phyloP scores from a whole-genome alignment of 2,329 filamentous ascomycete species.

The Botrytis aclada region DNA sequence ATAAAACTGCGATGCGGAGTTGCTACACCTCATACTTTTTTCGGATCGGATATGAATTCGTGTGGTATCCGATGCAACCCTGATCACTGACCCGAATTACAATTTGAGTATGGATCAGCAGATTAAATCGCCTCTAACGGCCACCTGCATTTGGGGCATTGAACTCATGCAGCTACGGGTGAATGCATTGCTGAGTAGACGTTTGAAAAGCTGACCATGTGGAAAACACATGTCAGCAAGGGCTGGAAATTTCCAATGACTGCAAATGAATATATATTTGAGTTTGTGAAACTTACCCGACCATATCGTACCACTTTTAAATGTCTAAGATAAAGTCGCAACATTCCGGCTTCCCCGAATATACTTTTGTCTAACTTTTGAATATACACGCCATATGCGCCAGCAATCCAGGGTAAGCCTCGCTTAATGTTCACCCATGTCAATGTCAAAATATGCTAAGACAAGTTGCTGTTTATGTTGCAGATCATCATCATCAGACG shows the following conservation, averaged over 20 bases:
- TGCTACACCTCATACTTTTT: background rate
- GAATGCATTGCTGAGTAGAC: conserved; percentile 7
- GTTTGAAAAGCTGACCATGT: conserved; percentile 7
- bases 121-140: conserved; percentile 2
- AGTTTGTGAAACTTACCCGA: background rate
- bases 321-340: background rate
- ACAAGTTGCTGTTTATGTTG: background rate
- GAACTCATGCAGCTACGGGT: background rate
- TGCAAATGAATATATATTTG: background rate
- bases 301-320: background rate
- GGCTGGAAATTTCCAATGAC: conserved; percentile 1
- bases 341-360: conserved; percentile 14
- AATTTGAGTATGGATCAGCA: background rate
- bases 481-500: conserved; percentile 12
- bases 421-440: background rate
- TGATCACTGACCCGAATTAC: background rate
- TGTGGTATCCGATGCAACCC: conserved; percentile 12
- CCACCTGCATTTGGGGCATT: conserved; percentile 11
- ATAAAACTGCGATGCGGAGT: conserved; percentile 11
- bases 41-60: conserved; percentile 9
- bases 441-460: background rate
- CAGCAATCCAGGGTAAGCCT: background rate
- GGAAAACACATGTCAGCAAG: conserved; percentile 14
- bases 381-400: conserved; percentile 17
- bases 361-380: conserved; percentile 12